Evolutionary conservation across 257 asterid species (phyloP).

Genomic region (Ocimum tenuiflorum): DNA sequence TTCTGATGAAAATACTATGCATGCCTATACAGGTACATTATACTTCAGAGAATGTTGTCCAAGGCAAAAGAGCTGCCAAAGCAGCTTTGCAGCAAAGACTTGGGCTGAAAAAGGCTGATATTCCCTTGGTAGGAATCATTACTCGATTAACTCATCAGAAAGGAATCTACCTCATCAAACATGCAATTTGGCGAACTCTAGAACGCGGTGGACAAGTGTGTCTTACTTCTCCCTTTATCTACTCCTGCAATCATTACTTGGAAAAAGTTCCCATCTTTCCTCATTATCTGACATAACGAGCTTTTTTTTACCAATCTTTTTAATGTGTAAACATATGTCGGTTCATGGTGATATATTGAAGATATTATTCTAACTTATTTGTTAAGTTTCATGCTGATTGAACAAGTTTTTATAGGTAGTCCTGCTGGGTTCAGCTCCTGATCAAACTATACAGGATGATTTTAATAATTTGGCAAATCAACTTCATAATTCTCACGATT

Average conservation of each 20-base stretch:
- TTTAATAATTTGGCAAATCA: constrained; percentile 84
- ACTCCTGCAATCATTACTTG: background rate
- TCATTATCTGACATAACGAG: background rate
- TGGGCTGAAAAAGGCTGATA: constrained; percentile 64
- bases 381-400: constrained; percentile 21
- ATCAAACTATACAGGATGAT: constrained; percentile 82
- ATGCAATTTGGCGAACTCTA: constrained; percentile 86
- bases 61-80: constrained; percentile 93
- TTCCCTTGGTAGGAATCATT: constrained; percentile 84
- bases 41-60: constrained; percentile 83
- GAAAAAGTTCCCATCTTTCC: background rate
- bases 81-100: constrained; percentile 84
- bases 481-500: constrained; percentile 62
- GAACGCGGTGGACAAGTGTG: constrained; percentile 89
- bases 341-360: constrained; percentile 3
- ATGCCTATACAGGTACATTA: constrained; percentile 52
- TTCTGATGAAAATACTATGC: constrained; percentile 22
- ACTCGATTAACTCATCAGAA: constrained; percentile 97
- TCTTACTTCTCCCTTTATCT: constrained; percentile 10
- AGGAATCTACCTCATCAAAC: constrained; percentile 96
- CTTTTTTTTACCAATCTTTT: background rate
- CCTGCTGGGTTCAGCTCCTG: constrained; percentile 96
- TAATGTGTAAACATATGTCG: background rate
- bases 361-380: background rate
- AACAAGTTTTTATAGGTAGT: constrained; percentile 54